These are phyloP conservation scores for Mycotypha africana DNA, from an alignment of 371 early-diverging fungal species.

Conservation along the genomic window DNA sequence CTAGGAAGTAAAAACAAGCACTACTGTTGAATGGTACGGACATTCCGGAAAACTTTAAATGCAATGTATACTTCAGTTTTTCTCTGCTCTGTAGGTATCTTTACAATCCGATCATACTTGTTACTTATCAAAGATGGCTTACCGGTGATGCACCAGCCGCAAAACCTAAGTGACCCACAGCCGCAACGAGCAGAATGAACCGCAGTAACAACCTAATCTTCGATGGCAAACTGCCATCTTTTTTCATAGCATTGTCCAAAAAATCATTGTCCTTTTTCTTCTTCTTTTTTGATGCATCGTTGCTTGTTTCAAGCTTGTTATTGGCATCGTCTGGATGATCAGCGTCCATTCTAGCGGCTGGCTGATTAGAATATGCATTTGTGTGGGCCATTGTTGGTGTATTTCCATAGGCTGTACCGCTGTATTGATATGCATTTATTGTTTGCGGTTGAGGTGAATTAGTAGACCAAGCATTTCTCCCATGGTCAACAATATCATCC, in stretches of 20 bases:
- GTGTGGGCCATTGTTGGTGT: not conserved
- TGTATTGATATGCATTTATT: constrained; percentile 22
- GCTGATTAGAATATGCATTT: constrained; percentile 18
- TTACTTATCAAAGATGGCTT: too few species aligned
- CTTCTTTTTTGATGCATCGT: not conserved
- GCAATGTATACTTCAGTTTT: not conserved
- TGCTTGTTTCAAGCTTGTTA: not conserved
- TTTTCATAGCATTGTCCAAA: too few species aligned
- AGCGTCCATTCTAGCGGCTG: not conserved
- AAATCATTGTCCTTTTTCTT: too few species aligned
- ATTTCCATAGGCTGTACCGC: constrained; percentile 24
- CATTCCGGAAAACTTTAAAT: constrained; percentile 23
- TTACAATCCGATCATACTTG: too few species aligned
- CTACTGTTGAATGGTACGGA: constrained; percentile 29
- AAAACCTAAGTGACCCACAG: constrained; percentile 44
- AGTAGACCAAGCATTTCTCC: too few species aligned
- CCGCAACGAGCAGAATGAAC: constrained; percentile 26
- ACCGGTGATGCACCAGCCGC: constrained; percentile 48
- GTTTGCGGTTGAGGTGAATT: constrained; percentile 1
- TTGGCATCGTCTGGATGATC: constrained; percentile 3
- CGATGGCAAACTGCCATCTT: constrained; percentile 19
- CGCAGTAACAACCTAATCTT: constrained; percentile 33
- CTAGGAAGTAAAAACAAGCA: constrained; percentile 40
- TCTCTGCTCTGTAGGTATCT: not conserved
- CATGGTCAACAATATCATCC: too few species aligned